These are phyloP conservation scores for Avicennia marina DNA, from an alignment of 257 asterid genomes.

Conservation along the genomic window DNA sequence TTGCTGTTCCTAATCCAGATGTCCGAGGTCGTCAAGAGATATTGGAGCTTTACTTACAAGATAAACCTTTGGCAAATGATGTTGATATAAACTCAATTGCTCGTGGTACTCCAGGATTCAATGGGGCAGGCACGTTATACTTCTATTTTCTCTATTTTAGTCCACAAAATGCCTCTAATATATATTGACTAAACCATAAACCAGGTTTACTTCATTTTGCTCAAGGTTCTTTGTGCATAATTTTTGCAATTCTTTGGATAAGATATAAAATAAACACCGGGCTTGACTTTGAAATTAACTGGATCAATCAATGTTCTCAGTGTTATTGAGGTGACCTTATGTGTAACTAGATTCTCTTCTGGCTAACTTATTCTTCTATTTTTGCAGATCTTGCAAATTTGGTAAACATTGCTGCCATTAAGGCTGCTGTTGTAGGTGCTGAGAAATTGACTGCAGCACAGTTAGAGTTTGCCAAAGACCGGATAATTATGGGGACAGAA, in stretches of 20 bases:
- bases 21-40: conserved; percentile 92
- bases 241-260: too few species aligned
- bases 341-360: conserved; percentile 7
- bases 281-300: not conserved
- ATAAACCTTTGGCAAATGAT: conserved; percentile 79
- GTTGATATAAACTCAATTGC: conserved; percentile 88
- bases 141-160: conserved; percentile 14
- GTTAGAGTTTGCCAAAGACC: conserved; percentile 93
- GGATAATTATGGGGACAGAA: conserved; percentile 98
- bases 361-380: conserved; percentile 16
- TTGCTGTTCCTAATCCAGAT: conserved; percentile 90
- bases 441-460: conserved; percentile 75
- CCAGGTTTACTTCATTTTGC: not conserved
- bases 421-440: conserved; percentile 97
- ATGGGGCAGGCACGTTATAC: conserved; percentile 78
- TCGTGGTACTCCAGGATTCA: conserved; percentile 98
- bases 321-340: not conserved
- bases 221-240: too few species aligned
- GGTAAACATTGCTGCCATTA: conserved; percentile 95
- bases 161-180: not conserved
- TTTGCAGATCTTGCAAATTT: conserved; percentile 78
- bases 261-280: not conserved
- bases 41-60: conserved; percentile 84
- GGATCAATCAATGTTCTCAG: not conserved
- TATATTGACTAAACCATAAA: not conserved